These are phyloP conservation scores for Pleurostoma richardsiae DNA, from an alignment of 2,329 filamentous ascomycete genomes.

Conservation along the genomic window DNA sequence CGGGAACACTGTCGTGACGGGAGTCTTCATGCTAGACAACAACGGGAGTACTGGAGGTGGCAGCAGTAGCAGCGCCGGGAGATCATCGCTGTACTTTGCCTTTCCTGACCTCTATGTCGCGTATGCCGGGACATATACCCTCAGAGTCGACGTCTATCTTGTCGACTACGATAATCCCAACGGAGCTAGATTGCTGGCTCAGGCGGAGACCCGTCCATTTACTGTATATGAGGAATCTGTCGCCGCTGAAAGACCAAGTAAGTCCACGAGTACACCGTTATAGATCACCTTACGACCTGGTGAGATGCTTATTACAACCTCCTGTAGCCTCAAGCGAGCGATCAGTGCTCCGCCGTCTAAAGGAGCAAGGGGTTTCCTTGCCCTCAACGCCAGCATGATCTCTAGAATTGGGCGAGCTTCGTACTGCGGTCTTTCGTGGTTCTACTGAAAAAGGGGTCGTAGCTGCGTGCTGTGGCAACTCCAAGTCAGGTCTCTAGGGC, in stretches of 20 bases:
- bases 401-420: no score
- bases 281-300: no score
- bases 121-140: slow-evolving; percentile 13
- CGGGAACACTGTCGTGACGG: slow-evolving; percentile 12
- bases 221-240: neutral
- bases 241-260: neutral
- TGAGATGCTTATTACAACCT: no score
- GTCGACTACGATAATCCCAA: slow-evolving; percentile 4
- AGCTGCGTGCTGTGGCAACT: no score
- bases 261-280: neutral
- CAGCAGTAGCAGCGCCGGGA: neutral
- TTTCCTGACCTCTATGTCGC: slow-evolving; percentile 18
- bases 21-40: slow-evolving; percentile 5
- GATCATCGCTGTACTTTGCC: slow-evolving; percentile 13
- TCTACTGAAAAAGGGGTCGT: no score
- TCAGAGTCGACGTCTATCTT: slow-evolving; percentile 22
- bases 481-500: no score
- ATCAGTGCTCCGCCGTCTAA: no score
- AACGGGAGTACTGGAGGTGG: neutral
- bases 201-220: neutral
- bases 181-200: neutral
- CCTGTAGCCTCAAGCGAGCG: no score
- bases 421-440: no score
- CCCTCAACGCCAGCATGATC: no score
- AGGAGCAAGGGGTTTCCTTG: no score